These are phyloP conservation scores for Aspergillus homomorphus DNA, from an alignment of 495 filamentous ascomycete species.

Conservation along the genomic window DNA sequence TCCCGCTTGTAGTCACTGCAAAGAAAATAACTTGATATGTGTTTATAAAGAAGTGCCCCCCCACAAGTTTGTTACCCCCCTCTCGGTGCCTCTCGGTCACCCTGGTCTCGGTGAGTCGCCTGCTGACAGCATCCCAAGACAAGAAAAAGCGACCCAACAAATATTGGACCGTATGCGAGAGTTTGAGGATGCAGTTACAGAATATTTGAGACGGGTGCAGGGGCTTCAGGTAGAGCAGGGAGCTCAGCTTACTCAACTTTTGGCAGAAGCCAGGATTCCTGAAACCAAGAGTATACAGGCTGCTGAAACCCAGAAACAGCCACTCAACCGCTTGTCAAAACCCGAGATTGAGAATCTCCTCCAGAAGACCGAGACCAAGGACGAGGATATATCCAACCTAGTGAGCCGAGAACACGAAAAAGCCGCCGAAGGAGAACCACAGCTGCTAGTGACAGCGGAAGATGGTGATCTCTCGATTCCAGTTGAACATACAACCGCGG, in stretches of 20 bases:
- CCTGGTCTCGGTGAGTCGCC: background rate
- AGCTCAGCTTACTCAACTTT: slow-evolving; percentile 6
- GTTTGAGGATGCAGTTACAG: slow-evolving; percentile 27
- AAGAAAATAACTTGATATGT: slow-evolving; percentile 52
- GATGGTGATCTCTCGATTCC: slow-evolving; percentile 64
- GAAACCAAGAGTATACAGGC: slow-evolving; percentile 7
- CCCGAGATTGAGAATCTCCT: slow-evolving; percentile 12
- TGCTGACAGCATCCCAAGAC: slow-evolving; percentile 24
- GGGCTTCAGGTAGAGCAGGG: slow-evolving; percentile 18
- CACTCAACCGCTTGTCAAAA: slow-evolving; percentile 17
- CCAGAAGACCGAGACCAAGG: slow-evolving; percentile 15
- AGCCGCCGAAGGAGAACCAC: slow-evolving; percentile 1
- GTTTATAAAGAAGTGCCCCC: slow-evolving; percentile 60
- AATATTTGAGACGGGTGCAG: slow-evolving; percentile 13
- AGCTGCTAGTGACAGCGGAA: slow-evolving; percentile 20
- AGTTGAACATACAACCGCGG: slow-evolving; percentile 75
- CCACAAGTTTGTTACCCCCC: slow-evolving; percentile 46
- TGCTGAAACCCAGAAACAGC: slow-evolving; percentile 13
- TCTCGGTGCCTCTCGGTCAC: background rate
- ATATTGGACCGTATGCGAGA: slow-evolving; percentile 33
- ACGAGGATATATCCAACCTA: slow-evolving; percentile 5
- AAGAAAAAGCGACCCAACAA: slow-evolving; percentile 42
- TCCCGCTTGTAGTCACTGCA: slow-evolving; percentile 57
- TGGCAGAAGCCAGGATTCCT: slow-evolving; percentile 7
- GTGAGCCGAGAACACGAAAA: slow-evolving; percentile 4